These are phyloP conservation scores for Alternaria gaisen DNA, from an alignment of 2,329 filamentous ascomycete species.

Conservation along the genomic window DNA sequence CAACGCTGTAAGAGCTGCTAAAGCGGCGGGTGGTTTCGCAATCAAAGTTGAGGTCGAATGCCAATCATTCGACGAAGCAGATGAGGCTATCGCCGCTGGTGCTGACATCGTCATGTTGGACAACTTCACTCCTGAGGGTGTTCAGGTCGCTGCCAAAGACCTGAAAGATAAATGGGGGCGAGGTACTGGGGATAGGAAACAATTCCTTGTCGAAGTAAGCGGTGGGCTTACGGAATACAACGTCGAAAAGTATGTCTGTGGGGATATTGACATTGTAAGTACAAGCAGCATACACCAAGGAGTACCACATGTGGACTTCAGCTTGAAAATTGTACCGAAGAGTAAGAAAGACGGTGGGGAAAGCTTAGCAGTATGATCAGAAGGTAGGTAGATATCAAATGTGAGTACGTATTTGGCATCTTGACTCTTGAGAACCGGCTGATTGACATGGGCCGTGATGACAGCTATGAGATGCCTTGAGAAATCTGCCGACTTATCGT, in stretches of 20 bases:
- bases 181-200: conserved; percentile 68
- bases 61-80: conserved; percentile 84
- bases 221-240: conserved; percentile 89
- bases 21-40: conserved; percentile 84
- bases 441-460: background rate
- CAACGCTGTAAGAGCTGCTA: conserved; percentile 83
- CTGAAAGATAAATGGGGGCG: conserved; percentile 81
- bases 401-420: background rate
- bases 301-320: conserved; percentile 92
- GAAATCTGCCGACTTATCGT: background rate
- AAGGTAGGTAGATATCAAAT: too few species aligned
- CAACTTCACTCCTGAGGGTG: conserved; percentile 85
- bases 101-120: conserved; percentile 98
- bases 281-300: conserved; percentile 98
- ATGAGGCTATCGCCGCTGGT: conserved; percentile 88
- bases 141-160: conserved; percentile 75
- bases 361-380: conserved; percentile 17
- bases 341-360: conserved; percentile 34
- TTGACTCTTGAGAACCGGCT: background rate
- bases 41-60: conserved; percentile 98
- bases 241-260: conserved; percentile 77
- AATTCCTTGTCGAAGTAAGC: conserved; percentile 85
- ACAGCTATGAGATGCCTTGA: background rate
- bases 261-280: conserved; percentile 93
- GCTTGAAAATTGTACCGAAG: conserved; percentile 79